Evolutionary conservation across 1,284 basidiomycete genomes (phyloP).

Genomic region (Cerioporus squamosus): DNA sequence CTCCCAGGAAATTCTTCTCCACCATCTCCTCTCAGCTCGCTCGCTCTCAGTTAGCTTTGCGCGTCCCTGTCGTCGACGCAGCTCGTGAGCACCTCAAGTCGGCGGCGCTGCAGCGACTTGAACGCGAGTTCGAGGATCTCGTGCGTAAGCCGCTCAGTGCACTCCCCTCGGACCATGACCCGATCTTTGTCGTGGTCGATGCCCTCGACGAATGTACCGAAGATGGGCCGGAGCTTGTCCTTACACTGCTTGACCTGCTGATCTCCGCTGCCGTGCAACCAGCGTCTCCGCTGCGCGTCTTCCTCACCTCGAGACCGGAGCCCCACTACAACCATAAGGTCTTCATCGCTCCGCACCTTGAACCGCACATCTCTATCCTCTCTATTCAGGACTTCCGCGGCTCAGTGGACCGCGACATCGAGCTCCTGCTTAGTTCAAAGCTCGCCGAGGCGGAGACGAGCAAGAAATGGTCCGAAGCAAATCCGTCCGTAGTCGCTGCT

Average conservation of each 20-base stretch:
- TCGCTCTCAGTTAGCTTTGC: not conserved
- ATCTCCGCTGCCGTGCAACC: not conserved
- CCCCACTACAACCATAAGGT: no score
- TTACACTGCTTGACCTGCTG: not conserved
- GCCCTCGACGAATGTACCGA: slow-evolving; percentile 5
- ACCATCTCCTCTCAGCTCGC: slow-evolving; percentile 13
- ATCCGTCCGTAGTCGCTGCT: no score
- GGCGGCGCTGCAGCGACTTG: not conserved
- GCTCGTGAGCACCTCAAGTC: not conserved
- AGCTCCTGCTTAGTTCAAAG: no score
- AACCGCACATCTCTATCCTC: no score
- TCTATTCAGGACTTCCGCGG: no score
- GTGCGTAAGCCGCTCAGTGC: not conserved
- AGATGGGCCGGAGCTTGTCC: slow-evolving; percentile 2
- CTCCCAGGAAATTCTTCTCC: not conserved
- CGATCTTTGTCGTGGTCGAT: slow-evolving; percentile 1
- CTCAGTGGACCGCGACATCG: no score
- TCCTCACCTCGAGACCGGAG: not conserved
- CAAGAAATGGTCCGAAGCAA: no score
- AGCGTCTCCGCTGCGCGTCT: not conserved
- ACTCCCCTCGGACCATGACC: not conserved
- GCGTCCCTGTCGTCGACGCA: not conserved
- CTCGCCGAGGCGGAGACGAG: no score
- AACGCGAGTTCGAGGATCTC: not conserved
- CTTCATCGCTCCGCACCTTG: no score